These are phyloP conservation scores for Lactifluus volemus DNA, from an alignment of 768 basidiomycete genomes.

Conservation along the genomic window DNA sequence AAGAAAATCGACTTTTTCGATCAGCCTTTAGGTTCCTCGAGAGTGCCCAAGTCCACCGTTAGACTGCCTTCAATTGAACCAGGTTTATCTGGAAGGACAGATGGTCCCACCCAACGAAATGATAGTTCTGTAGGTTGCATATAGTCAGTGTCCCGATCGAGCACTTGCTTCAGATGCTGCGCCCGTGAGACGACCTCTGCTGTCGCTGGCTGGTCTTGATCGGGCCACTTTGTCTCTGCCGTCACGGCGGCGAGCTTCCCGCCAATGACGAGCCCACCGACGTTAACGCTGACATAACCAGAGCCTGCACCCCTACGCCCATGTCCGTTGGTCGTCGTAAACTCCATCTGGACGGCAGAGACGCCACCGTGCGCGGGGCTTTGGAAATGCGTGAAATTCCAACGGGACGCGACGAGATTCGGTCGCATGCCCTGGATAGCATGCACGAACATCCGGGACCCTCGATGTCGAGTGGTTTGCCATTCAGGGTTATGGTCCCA, in stretches of 20 bases:
- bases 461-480: slow-evolving; percentile 44
- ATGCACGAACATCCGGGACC: slow-evolving; percentile 86
- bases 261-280: slow-evolving; percentile 77
- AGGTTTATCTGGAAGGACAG: slow-evolving; percentile 42
- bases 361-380: slow-evolving; percentile 63
- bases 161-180: slow-evolving; percentile 47
- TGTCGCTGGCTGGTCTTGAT: slow-evolving; percentile 39
- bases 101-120: slow-evolving; percentile 74
- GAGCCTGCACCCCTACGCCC: slow-evolving; percentile 75
- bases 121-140: slow-evolving; percentile 54
- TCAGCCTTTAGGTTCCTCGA: slow-evolving; percentile 58
- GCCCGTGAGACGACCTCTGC: slow-evolving; percentile 54
- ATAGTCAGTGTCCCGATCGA: slow-evolving; percentile 81
- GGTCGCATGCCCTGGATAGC: slow-evolving; percentile 99
- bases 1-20: slow-evolving; percentile 91
- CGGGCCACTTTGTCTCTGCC: slow-evolving; percentile 71
- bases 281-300: slow-evolving; percentile 74
- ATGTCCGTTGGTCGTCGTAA: slow-evolving; percentile 72
- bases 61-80: slow-evolving; percentile 51
- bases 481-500: slow-evolving; percentile 62
- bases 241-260: slow-evolving; percentile 71
- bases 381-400: slow-evolving; percentile 96
- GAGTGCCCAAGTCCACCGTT: slow-evolving; percentile 47
- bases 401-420: slow-evolving; percentile 82
- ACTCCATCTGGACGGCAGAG: slow-evolving; percentile 92